Evolutionary conservation across 1,284 basidiomycete genomes (phyloP), one percentile per base, ranked within the genome.

Genomic region (Leccinum cinnamomeum): DNA sequence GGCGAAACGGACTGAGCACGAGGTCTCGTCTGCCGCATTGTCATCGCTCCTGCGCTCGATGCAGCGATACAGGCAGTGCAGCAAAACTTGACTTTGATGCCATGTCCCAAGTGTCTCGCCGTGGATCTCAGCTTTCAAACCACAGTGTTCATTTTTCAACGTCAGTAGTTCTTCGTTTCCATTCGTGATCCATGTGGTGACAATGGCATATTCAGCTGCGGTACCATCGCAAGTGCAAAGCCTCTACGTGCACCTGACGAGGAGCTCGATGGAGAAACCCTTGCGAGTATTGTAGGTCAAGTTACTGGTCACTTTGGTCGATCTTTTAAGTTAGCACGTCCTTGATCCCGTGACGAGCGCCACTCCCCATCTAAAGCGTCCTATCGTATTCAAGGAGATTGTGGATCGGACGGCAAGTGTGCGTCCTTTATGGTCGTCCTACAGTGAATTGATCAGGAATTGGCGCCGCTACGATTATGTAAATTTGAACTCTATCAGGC

Each of bases 231-330:
- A 46, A 69, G 55, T 55, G 62, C 18, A 60, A 25, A 69, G 62
- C 11, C 37, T 66, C 33, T 69, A 58, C 5, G 57, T 59, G 46
- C 62, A 67, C 11, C 69, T 69, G 39, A 41, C 39, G 39, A 62
- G 20, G 54, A 56, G 35, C 5, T 39, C 25, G 48, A 53, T 5
- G 25, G 44, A 57, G 37, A 72, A 69, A 53, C 70, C 60, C 50
- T 65, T 67, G 55, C 59, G 67, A 57, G 62, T 70, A 44, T 55
- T 72, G 48, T 73, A 72, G 61, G 41, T 28, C 28, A 41, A 16
- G 12, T 30, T 57, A 23, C 28, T 18, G 33, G 25, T 44, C 16
- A 35, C 14, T 51, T 54, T 48, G 56, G 54, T 30, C 14, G 33
- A 57, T 64, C n/a, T 23, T 41, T 50, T 23, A 7, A 50, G 8